phyloP scores from a whole-genome alignment of 2,329 filamentous ascomycete species.

The Waltergamsia citrina region DNA sequence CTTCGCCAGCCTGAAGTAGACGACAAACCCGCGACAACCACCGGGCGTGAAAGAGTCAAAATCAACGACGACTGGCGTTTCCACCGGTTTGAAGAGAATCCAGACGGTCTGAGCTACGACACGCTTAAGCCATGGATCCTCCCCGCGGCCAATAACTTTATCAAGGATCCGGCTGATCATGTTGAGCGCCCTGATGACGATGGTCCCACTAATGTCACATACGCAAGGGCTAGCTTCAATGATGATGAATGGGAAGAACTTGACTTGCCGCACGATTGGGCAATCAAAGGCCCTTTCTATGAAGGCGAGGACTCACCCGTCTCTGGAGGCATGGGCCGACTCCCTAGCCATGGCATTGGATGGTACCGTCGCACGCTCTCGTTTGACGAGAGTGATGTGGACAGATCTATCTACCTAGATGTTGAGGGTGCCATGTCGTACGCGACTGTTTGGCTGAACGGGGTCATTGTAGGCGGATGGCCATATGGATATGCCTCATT shows the following conservation, averaged over 20 bases:
- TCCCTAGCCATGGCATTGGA: conserved; percentile 41
- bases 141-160: conserved; percentile 28
- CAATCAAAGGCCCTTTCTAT: conserved; percentile 34
- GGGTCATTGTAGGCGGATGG: conserved; percentile 38
- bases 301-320: conserved; percentile 17
- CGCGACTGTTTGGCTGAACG: conserved; percentile 41
- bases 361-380: conserved; percentile 37
- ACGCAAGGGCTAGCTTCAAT: conserved; percentile 21
- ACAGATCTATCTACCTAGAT: conserved; percentile 32
- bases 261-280: conserved; percentile 39
- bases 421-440: conserved; percentile 44
- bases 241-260: conserved; percentile 30
- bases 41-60: conserved; percentile 16
- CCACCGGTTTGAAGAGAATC: conserved; percentile 21
- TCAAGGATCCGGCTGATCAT: conserved; percentile 15
- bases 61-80: conserved; percentile 27
- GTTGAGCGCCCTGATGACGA: conserved; percentile 18
- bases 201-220: conserved; percentile 17
- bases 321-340: conserved; percentile 26
- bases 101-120: conserved; percentile 21
- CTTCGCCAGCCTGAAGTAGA: too few relatives aligned
- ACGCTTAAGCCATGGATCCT: conserved; percentile 31
- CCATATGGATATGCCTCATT: conserved; percentile 41
- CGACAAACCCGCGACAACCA: neutral
- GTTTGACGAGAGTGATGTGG: conserved; percentile 22